A percentile compares a stretch with the other conserved stretches of the same genome.
Evolutionary conservation across 768 basidiomycete species (phyloP).

Genomic region (Kwoniella mangroviensis): DNA sequence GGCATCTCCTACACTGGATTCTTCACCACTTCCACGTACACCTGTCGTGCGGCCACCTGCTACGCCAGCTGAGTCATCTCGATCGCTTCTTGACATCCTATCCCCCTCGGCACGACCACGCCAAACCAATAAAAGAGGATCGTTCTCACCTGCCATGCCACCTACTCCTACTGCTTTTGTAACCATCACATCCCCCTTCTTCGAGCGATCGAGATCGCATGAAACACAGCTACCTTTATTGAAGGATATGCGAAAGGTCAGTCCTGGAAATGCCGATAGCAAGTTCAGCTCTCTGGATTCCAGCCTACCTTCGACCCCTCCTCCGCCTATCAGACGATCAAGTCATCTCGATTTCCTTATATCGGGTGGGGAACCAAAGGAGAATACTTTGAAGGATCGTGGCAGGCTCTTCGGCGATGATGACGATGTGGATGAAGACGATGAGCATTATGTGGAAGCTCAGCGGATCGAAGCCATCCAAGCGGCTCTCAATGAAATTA

Average conservation of each 20-base stretch:
- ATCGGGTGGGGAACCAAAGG: conserved; percentile 8
- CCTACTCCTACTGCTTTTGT: conserved; percentile 27
- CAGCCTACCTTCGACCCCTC: conserved; percentile 30
- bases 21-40: conserved; percentile 4
- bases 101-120: conserved; percentile 19
- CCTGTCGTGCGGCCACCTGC: conserved; percentile 8
- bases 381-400: conserved; percentile 10
- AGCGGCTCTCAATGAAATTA: conserved; percentile 93
- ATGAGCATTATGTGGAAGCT: conserved; percentile 69
- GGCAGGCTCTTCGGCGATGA: conserved; percentile 80
- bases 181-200: conserved; percentile 32
- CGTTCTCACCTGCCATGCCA: conserved; percentile 27
- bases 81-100: conserved; percentile 8
- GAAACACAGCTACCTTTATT: conserved; percentile 10
- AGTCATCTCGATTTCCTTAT: conserved; percentile 51
- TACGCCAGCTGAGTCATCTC: conserved; percentile 15
- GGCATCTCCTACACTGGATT: neutral
- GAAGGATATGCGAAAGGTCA: conserved; percentile 10
- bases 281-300: neutral
- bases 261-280: neutral
- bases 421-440: conserved; percentile 59
- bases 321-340: conserved; percentile 11
- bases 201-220: conserved; percentile 17
- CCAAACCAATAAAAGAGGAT: conserved; percentile 18
- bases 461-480: conserved; percentile 94